Base-by-base conservation (phyloP, 257 asterid species). In the Oldenlandia corymbosa region DNA sequence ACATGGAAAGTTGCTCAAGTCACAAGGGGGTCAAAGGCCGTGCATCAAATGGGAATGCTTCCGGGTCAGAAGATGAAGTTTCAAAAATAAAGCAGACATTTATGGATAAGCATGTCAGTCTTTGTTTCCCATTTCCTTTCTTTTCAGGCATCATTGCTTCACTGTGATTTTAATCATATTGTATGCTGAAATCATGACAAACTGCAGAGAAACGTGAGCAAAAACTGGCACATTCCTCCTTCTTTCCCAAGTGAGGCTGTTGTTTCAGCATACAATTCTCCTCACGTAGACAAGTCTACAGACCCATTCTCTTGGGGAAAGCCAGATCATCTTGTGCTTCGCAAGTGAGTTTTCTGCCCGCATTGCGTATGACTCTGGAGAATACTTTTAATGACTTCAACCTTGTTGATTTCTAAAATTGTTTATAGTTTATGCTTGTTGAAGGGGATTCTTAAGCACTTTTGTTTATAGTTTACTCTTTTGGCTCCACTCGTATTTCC, bases 161-260 rank as follows among this genome's bases (percentile, higher is more conserved):
- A 34, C 48, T 62, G 54, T 70, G 65, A 18, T 76, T 34, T 32
- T 51, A 32, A 45, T 69, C 69, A 17, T 55, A 37, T 31, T 65
- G 37, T 54, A 30, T 68, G 64, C 68, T 65, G 55, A 11, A 9
- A 42, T 77, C 45, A 46, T 28, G 2, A 62, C 7, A 62, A 17
- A 76, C 30, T 67, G 71, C 87, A 89, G 97, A 85, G 99, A 81
- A 92, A 87, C 66, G 95, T 92, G 71, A 92, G 99, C 83, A 92
- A 92, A 82, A 89, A 89, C 75, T 87, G 99, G 97, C 95, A 92
- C 68, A 73, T 92, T 61, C 89, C 96, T 68, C 72, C 91, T 54
- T 63, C 97, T 31, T 90, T 90, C 75, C 99, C 99, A 28, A 89
- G 97, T 73, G 91, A 82, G 73, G 87, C 87, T 24, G 97, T 92